Percentiles rank a stretch among this genome's conserved stretches.
These are phyloP conservation scores for Beta macrorhiza DNA, from an alignment of 179 eudicot genomes.

Conservation along the genomic window DNA sequence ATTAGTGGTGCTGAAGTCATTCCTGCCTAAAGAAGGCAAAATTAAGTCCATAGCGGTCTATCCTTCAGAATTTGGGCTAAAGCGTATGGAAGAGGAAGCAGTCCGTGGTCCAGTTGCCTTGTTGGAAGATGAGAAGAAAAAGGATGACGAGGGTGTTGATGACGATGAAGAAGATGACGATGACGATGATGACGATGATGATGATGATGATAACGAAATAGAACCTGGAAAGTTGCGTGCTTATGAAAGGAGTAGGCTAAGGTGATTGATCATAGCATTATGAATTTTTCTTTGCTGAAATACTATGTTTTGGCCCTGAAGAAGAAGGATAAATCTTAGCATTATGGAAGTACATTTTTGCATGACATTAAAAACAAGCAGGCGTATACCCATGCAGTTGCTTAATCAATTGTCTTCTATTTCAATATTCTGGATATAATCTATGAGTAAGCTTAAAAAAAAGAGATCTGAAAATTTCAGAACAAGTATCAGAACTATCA, in stretches of 20 bases:
- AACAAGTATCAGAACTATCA: neutral
- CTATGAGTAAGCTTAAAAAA: no score
- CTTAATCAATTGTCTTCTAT: neutral
- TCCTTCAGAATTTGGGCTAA: slow-evolving; percentile 93
- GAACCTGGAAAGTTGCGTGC: slow-evolving; percentile 73
- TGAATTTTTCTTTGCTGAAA: neutral
- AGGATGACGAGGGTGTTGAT: slow-evolving; percentile 30
- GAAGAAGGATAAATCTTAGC: neutral
- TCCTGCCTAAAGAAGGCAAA: slow-evolving; percentile 72
- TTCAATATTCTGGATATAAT: neutral
- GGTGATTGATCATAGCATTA: slow-evolving; percentile 37
- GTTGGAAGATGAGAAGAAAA: slow-evolving; percentile 51
- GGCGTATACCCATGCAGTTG: neutral
- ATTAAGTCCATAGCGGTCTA: slow-evolving; percentile 78
- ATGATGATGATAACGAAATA: slow-evolving; percentile 38
- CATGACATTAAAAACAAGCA: neutral
- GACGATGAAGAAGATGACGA: slow-evolving; percentile 15
- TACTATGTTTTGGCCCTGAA: neutral
- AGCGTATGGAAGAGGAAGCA: slow-evolving; percentile 95
- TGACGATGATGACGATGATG: slow-evolving; percentile 39
- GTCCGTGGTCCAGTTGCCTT: slow-evolving; percentile 75
- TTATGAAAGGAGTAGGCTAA: slow-evolving; percentile 86
- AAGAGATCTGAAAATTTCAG: neutral
- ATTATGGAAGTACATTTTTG: neutral
- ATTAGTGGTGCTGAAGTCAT: slow-evolving; percentile 67